Evolutionary conservation across 352 stramenopile species (phyloP).

Genomic region (Thalassiosira hispida): DNA sequence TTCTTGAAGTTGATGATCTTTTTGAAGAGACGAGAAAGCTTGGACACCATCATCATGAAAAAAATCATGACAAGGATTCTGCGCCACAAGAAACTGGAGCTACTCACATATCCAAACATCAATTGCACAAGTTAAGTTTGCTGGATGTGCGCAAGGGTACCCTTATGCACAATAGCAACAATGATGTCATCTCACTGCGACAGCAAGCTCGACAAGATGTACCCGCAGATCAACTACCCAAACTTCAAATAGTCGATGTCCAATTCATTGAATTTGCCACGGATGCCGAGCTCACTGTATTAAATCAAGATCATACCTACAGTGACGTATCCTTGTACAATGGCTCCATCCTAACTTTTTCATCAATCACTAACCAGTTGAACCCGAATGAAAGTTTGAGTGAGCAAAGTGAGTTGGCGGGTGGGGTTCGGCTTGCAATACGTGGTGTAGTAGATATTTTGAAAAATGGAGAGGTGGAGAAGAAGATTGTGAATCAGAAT

Average conservation of each 20-base stretch:
- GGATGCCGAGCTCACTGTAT: slow-evolving; percentile 1
- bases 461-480: slow-evolving; percentile 15
- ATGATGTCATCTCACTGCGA: too few relatives aligned
- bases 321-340: background rate
- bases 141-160: too few relatives aligned
- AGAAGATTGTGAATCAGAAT: slow-evolving; percentile 8
- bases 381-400: background rate
- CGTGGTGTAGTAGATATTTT: background rate
- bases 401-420: slow-evolving; percentile 17
- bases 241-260: background rate
- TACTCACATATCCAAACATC: background rate
- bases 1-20: background rate
- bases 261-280: slow-evolving; percentile 30
- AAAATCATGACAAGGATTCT: background rate
- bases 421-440: background rate
- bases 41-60: background rate
- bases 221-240: too few relatives aligned
- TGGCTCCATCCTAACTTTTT: slow-evolving; percentile 6
- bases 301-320: slow-evolving; percentile 15
- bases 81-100: too few relatives aligned
- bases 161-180: too few relatives aligned
- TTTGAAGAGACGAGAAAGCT: background rate
- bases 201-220: too few relatives aligned
- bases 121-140: background rate
- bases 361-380: slow-evolving; percentile 1